Base-by-base conservation (phyloP, 2,329 filamentous ascomycete species). In the Grosmannia huntii region DNA sequence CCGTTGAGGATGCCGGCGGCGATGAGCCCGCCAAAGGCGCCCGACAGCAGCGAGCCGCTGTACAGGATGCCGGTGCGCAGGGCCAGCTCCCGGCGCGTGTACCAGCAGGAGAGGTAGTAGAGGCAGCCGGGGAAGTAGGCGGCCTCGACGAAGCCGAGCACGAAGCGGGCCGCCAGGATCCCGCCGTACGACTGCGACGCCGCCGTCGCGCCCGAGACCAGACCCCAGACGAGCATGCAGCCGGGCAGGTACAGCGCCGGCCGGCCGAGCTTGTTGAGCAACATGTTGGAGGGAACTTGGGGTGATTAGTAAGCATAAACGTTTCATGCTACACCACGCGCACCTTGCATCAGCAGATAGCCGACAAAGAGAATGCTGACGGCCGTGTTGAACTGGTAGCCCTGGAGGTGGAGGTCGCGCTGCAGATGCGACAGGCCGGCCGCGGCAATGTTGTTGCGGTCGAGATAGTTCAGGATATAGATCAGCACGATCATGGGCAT, bases 101-200 rank as follows among this genome's bases (percentile, higher is more conserved):
- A 64, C 62, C 60, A 64, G 21, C 60, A 56, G n/a, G 60, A 62
- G 21, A 64, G 61, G 56, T 61, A 60, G 49, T 62, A 61, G 31
- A 76, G 69, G 60, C 86, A 71, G 0, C 86, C 85, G 0, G 86
- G 86, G 27, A 56, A 41, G 31, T 56, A 60, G 49, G 51, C 46
- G 10, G 59, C 58, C 46, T 61, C 60, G 7, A 59, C 54, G 49
- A 56, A 51, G 36, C 57, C 57, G 31, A 59, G 48, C 53, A 56
- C 52, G 48, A 59, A 59, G 16, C 57, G 56, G 19, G n/a, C 27
- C 27, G 49, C 46, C 14, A 49, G 44, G 11, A 60, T 27, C 23
- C 36, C 53, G 53, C 53, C 53, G 6, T 28, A 44, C 21, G 21
- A 19, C 12, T 19, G 4, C 36, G 38, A 11, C 21, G 25, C 14